Base-by-base conservation (phyloP, 2,329 filamentous ascomycete genomes). In the Sarocladium kiliense region DNA sequence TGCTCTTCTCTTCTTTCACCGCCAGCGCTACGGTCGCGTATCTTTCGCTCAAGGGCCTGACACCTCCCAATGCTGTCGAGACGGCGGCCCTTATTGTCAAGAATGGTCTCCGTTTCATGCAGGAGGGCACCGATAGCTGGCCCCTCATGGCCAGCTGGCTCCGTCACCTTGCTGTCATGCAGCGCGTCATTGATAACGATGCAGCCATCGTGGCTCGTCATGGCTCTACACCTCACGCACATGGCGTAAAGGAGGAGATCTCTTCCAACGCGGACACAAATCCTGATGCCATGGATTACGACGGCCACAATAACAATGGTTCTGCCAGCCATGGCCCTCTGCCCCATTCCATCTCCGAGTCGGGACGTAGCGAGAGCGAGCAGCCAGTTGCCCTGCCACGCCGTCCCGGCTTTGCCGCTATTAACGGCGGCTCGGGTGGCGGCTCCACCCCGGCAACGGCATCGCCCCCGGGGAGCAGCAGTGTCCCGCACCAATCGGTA, bases 1-100 rank as follows among this genome's bases (percentile, higher is more conserved):
- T 85, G 81, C 71, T 84, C 12, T 85, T 85, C 65, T 80, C 81
- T 0, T 78, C 80, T 53, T 85, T 85, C 58, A 84, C 80, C 0
- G 79, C 81, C 2, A 80, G 80, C 58, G 81, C 81, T 2, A 84
- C 81, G 1, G 77, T 84, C 1, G 81, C 81, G 12, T 85, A 83
- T 66, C 73, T 85, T 27, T 82, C 80, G n/a, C 74, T 85, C 45
- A 84, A 84, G 69, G 80, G 80, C 10, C 66, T 85, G 7, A 81
- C 81, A 0, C 81, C 81, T 1, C 68, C 73, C 14, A 80, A 79
- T 58, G 78, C 79, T 23, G 77, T 77, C 37, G 80, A 84, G 68
- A 81, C 80, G 2, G 80, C 81, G 2, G 75, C 75, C 18, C 74
- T 74, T 53, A 80, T 85, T 47, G 81, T 85, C 32, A 74, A 76